phyloP scores from a whole-genome alignment of 768 basidiomycete genomes.

The Trichaptum fuscoviolaceum region DNA sequence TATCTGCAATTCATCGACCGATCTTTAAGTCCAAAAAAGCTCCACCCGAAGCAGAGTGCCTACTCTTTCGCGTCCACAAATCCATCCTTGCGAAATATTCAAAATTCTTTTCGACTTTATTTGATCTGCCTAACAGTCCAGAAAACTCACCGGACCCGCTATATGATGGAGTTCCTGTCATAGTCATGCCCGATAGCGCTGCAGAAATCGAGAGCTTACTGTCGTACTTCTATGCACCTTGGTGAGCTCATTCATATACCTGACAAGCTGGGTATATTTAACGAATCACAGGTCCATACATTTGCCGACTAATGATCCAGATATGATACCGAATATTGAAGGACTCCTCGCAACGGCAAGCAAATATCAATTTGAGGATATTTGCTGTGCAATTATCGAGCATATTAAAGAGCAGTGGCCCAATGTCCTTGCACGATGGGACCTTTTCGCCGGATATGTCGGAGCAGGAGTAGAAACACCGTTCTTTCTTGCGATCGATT shows the following conservation, averaged over 20 bases:
- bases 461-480: background rate
- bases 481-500: background rate
- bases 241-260: conserved; percentile 5
- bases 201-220: conserved; percentile 13
- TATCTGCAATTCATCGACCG: conserved; percentile 3
- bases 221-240: conserved; percentile 14
- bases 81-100: conserved; percentile 16
- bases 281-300: too few species aligned
- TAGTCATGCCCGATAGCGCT: conserved; percentile 12
- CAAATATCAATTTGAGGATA: conserved; percentile 12
- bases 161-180: conserved; percentile 16
- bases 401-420: conserved; percentile 13
- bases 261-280: too few species aligned
- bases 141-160: background rate
- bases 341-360: conserved; percentile 10
- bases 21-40: background rate
- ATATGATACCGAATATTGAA: conserved; percentile 6
- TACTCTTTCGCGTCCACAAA: conserved; percentile 15
- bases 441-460: background rate
- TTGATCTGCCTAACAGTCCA: conserved; percentile 14
- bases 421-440: conserved; percentile 5
- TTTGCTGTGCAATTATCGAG: conserved; percentile 12
- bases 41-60: conserved; percentile 5
- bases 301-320: background rate
- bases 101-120: conserved; percentile 16